Percentiles rank a stretch among this genome's conserved stretches.
Conservation (phyloP, 495 filamentous ascomycete genomes). For the Diplogelasinospora grovesii region DNA sequence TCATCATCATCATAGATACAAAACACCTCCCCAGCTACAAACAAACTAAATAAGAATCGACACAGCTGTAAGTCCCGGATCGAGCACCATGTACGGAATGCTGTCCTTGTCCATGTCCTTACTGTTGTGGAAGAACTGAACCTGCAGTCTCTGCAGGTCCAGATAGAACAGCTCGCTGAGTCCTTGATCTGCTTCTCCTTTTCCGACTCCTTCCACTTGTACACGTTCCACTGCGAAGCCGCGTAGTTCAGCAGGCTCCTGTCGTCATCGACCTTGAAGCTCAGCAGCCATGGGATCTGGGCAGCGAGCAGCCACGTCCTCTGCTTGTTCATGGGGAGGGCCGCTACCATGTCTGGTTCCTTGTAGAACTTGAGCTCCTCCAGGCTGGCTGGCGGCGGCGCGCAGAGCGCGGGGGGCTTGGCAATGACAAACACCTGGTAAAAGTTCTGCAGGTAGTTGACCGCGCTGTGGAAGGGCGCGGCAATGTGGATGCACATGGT, state of each 20-base stretch:
- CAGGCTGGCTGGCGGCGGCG: conserved; percentile 23
- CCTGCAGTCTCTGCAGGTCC: conserved; percentile 20
- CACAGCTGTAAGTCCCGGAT: conserved; percentile 34
- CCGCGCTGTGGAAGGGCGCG: conserved; percentile 41
- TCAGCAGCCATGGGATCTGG: conserved; percentile 40
- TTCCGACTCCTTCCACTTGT: conserved; percentile 13
- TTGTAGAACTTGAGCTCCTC: conserved; percentile 18
- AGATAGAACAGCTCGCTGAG: conserved; percentile 18
- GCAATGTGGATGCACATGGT: conserved; percentile 51
- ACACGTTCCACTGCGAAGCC: conserved; percentile 25
- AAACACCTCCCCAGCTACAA: too few relatives aligned
- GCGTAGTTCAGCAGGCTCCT: conserved; percentile 33
- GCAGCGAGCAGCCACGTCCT: conserved; percentile 36
- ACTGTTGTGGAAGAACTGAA: conserved; percentile 16
- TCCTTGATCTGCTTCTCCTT: conserved; percentile 13
- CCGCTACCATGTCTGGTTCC: conserved; percentile 30
- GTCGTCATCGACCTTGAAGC: conserved; percentile 35
- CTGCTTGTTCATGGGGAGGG: conserved; percentile 35
- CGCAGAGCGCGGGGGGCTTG: conserved; percentile 38
- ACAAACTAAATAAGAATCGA: conserved; percentile 38
- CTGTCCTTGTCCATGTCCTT: conserved; percentile 26
- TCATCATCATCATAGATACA: too few relatives aligned
- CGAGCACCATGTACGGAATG: conserved; percentile 35
- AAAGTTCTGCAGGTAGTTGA: conserved; percentile 47
- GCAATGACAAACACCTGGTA: conserved; percentile 41